phyloP scores from a whole-genome alignment of 371 early-diverging fungal species.

The Mucor indicus region DNA sequence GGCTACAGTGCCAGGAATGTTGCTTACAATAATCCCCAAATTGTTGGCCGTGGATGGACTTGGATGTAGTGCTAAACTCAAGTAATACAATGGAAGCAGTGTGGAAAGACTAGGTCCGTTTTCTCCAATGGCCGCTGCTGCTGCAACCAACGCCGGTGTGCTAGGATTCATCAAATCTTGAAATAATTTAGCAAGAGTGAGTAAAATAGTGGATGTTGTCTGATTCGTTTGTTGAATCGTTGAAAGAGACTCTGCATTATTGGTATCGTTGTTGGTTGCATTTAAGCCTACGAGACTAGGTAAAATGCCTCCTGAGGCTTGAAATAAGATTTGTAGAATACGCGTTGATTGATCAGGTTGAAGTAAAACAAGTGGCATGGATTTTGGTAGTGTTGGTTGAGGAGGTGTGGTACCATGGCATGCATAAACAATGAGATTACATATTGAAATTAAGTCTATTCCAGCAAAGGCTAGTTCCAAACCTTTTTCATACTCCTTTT shows the following conservation, averaged over 20 bases:
- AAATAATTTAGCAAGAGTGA: slow-evolving; percentile 84
- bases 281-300: slow-evolving; percentile 46
- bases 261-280: slow-evolving; percentile 2
- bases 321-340: slow-evolving; percentile 57
- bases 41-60: slow-evolving; percentile 91
- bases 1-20: slow-evolving; percentile 61
- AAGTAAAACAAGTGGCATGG: slow-evolving; percentile 55
- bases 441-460: slow-evolving; percentile 51
- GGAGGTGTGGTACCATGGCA: slow-evolving; percentile 25
- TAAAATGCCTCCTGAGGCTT: slow-evolving; percentile 59
- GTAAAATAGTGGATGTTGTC: slow-evolving; percentile 74
- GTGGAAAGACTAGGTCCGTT: slow-evolving; percentile 57
- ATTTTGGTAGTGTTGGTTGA: background rate
- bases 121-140: slow-evolving; percentile 33
- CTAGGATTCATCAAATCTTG: slow-evolving; percentile 69
- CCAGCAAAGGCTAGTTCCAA: slow-evolving; percentile 79
- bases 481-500: slow-evolving; percentile 77
- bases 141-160: slow-evolving; percentile 41
- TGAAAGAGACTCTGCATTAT: slow-evolving; percentile 14
- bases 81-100: slow-evolving; percentile 79
- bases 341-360: slow-evolving; percentile 68
- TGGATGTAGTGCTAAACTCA: slow-evolving; percentile 75
- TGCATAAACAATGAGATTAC: slow-evolving; percentile 43
- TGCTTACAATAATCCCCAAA: slow-evolving; percentile 79
- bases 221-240: slow-evolving; percentile 64